These are phyloP conservation scores for Chlorella sp. DNA, from an alignment of 139 green algal species.

Conservation along the genomic window DNA sequence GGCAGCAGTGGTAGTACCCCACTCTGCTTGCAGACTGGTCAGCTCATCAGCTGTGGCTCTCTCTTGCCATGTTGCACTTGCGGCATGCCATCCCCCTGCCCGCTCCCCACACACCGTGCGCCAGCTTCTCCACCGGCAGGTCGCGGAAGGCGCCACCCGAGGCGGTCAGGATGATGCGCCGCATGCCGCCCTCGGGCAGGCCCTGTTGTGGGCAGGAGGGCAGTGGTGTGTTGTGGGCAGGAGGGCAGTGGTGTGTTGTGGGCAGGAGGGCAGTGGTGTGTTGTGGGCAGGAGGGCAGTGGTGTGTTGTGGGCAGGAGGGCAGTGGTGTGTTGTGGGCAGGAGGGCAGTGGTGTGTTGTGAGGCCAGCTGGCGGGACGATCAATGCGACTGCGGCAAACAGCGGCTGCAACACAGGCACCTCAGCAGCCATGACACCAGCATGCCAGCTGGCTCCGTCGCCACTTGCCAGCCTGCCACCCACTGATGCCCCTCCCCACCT, in stretches of 20 bases:
- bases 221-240: background rate
- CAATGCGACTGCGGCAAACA: too few species aligned
- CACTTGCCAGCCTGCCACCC: too few species aligned
- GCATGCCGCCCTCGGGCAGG: slow-evolving; percentile 93
- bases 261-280: background rate
- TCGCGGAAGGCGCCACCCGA: slow-evolving; percentile 98
- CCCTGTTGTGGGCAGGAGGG: slow-evolving; percentile 51
- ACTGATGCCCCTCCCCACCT: slow-evolving; percentile 46
- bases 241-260: background rate
- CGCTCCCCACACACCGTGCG: slow-evolving; percentile 22
- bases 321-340: background rate
- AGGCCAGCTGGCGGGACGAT: too few species aligned
- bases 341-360: too few species aligned
- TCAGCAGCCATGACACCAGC: too few species aligned
- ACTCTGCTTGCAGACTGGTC: too few species aligned
- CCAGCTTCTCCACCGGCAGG: slow-evolving; percentile 92
- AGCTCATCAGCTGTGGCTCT: too few species aligned
- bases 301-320: background rate
- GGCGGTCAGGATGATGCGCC: slow-evolving; percentile 97
- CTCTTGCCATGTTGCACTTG: too few species aligned
- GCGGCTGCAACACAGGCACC: too few species aligned
- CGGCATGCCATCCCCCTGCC: too few species aligned
- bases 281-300: background rate
- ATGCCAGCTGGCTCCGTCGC: background rate
- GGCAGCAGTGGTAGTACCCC: too few species aligned